Conservation (phyloP, 192 early-diverging fungal genomes). For the Mortierella claussenii region DNA sequence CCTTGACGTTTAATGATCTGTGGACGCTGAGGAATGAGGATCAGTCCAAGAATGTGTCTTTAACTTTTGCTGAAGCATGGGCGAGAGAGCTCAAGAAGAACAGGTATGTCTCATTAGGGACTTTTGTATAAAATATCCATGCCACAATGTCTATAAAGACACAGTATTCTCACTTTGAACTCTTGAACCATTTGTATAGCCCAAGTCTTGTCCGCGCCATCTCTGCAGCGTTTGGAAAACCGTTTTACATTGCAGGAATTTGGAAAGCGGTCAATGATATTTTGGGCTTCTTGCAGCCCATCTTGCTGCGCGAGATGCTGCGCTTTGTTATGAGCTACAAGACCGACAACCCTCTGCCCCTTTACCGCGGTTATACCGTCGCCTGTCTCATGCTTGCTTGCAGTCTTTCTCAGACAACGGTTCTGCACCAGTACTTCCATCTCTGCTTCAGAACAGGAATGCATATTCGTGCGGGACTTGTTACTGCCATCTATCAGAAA, state of each 20-base stretch:
- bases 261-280: constrained; percentile 84
- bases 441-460: constrained; percentile 80
- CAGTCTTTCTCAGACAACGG: constrained; percentile 77
- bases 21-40: constrained; percentile 70
- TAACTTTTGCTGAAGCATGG: constrained; percentile 76
- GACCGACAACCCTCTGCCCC: constrained; percentile 64
- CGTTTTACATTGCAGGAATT: constrained; percentile 76
- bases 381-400: constrained; percentile 83
- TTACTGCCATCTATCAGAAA: constrained; percentile 89
- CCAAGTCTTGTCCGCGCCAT: constrained; percentile 81
- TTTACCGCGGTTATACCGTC: constrained; percentile 81
- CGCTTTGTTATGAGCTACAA: constrained; percentile 70
- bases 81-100: constrained; percentile 69
- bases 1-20: constrained; percentile 77
- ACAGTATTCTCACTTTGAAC: too few relatives aligned
- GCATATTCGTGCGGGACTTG: constrained; percentile 77
- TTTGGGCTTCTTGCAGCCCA: constrained; percentile 83
- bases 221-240: constrained; percentile 67
- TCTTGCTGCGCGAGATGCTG: constrained; percentile 78
- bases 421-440: constrained; percentile 93
- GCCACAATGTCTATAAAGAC: too few relatives aligned
- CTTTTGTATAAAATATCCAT: background rate
- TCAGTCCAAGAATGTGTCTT: constrained; percentile 67
- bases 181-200: constrained; percentile 14
- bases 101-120: constrained; percentile 22